Conservation (phyloP, 225 moss, liverwort and hornwort genomes). For the Thuidium tamariscinum region DNA sequence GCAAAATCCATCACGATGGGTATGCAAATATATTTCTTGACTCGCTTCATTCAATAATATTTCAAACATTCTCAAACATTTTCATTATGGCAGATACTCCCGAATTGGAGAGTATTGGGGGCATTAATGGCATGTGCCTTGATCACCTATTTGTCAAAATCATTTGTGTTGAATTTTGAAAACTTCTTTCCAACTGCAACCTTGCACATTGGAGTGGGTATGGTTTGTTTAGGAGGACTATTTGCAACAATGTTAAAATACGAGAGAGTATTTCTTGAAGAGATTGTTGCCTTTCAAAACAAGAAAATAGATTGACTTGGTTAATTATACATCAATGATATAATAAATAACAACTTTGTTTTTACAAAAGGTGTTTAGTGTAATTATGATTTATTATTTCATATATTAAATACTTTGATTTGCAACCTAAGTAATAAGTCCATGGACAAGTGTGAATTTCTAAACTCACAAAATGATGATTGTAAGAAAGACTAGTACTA, state of each 20-base stretch:
- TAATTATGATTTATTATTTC: neutral
- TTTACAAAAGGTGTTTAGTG: neutral
- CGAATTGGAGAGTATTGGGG: slow-evolving; percentile 6
- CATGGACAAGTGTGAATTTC: too few relatives aligned
- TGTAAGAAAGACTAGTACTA: too few relatives aligned
- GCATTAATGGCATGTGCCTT: neutral
- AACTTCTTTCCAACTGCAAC: neutral
- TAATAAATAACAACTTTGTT: neutral
- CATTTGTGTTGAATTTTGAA: neutral
- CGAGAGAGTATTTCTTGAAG: neutral
- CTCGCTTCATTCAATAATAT: slow-evolving; percentile 3
- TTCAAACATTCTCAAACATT: slow-evolving; percentile 48
- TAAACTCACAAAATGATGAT: too few relatives aligned
- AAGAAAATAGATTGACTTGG: neutral
- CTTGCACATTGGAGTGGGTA: neutral
- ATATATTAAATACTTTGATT: too few relatives aligned
- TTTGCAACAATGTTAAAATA: neutral
- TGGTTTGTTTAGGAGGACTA: neutral
- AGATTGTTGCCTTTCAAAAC: neutral
- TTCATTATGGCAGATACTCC: slow-evolving; percentile 25
- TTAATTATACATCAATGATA: neutral
- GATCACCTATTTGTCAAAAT: neutral
- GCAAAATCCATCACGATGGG: slow-evolving; percentile 60
- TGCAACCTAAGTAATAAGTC: too few relatives aligned
- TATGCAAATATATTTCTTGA: slow-evolving; percentile 36